Evolutionary conservation across 2,329 filamentous ascomycete genomes (phyloP), one percentile per base, ranked within the genome.

Genomic region (Fonsecaea erecta): DNA sequence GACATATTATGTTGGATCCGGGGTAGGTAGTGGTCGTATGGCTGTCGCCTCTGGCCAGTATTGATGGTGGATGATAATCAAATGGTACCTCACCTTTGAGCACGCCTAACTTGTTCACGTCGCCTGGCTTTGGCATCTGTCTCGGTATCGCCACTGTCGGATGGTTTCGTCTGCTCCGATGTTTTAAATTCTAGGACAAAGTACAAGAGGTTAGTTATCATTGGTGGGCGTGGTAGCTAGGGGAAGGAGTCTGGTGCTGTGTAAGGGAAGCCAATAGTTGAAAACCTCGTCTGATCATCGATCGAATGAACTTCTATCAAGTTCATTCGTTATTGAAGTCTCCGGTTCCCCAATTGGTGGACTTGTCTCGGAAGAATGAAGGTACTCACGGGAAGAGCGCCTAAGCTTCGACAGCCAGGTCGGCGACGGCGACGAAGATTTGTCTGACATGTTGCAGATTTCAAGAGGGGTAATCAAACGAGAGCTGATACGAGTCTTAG

Each of bases 91-190:
- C 63, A 73, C 73, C 73, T 71, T 61, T 75, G 73, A 26, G 73
- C 73, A 58, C 71, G 64, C 51, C 73, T 68, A 35, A 75, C 73
- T 51, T 75, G 73, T 57, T 75, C 73, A 24, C 73, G 70, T 37
- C 73, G 66, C 26, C 71, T 67, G 35, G 68, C 67, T 21, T 63
- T 63, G 46, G 64, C 32, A 46, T 67, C 65, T 6, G 56, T 35
- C 28, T 55, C 63, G 9, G 26, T 21, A 52, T 54, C 60, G 16
- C 54, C 60, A 35, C 57, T 30, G 28, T 52, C 57, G 9, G 28
- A 14, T 8, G 30, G 34, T 34, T n/a, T 16, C 11, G 55, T 30
- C n/a, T 28, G 37, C 14, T 64, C 57, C 14, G 48, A 7, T 30
- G 53, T 1, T 28, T 35, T 55, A 28, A 52, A 43, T 14, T 21